These are phyloP conservation scores for Melastoma malabathricum DNA, from an alignment of 345 rosid genomes.

Conservation along the genomic window DNA sequence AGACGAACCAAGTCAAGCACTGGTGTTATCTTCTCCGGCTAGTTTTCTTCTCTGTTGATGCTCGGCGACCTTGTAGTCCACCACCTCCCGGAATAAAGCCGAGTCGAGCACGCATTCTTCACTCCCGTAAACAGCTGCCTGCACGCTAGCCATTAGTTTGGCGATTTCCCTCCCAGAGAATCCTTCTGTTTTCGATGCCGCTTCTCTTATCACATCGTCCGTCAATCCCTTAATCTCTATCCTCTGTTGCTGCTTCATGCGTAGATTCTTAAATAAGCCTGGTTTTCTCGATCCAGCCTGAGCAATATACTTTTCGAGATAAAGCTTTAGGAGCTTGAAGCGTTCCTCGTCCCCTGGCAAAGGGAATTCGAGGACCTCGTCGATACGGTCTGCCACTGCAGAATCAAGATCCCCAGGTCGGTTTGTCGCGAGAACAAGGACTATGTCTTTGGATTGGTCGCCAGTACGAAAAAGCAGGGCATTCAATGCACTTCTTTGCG, in stretches of 20 bases:
- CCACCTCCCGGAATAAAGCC: constrained; percentile 66
- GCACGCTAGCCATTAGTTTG: constrained; percentile 83
- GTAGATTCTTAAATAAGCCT: constrained; percentile 34
- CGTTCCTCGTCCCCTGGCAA: constrained; percentile 79
- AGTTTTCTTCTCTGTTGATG: constrained; percentile 80
- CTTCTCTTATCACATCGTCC: constrained; percentile 66
- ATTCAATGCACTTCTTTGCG: constrained; percentile 90
- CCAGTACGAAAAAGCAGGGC: constrained; percentile 92
- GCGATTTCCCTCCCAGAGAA: constrained; percentile 92
- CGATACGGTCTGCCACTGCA: constrained; percentile 84
- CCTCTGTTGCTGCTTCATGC: constrained; percentile 44
- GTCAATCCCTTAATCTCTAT: constrained; percentile 71
- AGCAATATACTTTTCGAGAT: constrained; percentile 72
- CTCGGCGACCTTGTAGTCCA: constrained; percentile 87
- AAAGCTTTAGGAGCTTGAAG: constrained; percentile 72
- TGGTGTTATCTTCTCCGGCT: constrained; percentile 20
- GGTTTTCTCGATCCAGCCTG: constrained; percentile 50
- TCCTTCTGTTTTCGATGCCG: constrained; percentile 72
- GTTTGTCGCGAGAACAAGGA: constrained; percentile 90
- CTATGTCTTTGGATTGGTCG: constrained; percentile 91
- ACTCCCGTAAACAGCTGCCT: constrained; percentile 91
- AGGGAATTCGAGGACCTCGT: constrained; percentile 86
- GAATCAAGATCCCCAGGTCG: constrained; percentile 98
- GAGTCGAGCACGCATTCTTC: constrained; percentile 62
- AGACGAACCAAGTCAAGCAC: not conserved